Evolutionary conservation across 2,329 filamentous ascomycete species (phyloP).

Genomic region (Talaromyces marneffei): DNA sequence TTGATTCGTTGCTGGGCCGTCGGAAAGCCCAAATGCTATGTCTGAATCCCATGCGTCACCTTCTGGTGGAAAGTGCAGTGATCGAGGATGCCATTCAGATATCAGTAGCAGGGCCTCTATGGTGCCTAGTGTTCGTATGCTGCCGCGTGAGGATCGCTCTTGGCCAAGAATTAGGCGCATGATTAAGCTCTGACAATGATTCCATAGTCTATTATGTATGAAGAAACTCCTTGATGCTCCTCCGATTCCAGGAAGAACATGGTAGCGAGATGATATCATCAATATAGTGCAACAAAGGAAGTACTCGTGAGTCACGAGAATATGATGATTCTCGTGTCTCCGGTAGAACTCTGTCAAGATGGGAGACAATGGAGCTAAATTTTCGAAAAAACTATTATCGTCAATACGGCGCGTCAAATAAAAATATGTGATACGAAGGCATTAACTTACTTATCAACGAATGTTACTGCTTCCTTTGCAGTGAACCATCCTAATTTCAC

Average conservation of each 20-base stretch:
- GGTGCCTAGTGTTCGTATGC: conserved; percentile 44
- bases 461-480: conserved; percentile 46
- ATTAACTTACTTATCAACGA: conserved; percentile 40
- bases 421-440: neutral
- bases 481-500: conserved; percentile 52
- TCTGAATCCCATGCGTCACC: conserved; percentile 51
- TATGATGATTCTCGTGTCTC: conserved; percentile 42
- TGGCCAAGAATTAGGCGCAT: conserved; percentile 49
- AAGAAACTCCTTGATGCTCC: conserved; percentile 44
- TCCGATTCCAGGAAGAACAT: conserved; percentile 33
- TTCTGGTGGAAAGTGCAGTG: conserved; percentile 48
- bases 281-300: conserved; percentile 48
- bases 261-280: conserved; percentile 49
- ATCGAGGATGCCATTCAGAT: conserved; percentile 50
- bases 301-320: conserved; percentile 46
- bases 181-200: conserved; percentile 48
- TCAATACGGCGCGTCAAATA: conserved; percentile 5
- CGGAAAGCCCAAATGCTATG: conserved; percentile 30
- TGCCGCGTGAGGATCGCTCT: conserved; percentile 46
- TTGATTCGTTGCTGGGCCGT: conserved; percentile 30
- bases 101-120: conserved; percentile 49
- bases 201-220: conserved; percentile 48
- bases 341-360: conserved; percentile 45
- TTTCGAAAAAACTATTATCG: conserved; percentile 38
- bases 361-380: conserved; percentile 45